Evolutionary conservation across 495 filamentous ascomycete genomes (phyloP).

Genomic region (Xylaria telfairii): DNA sequence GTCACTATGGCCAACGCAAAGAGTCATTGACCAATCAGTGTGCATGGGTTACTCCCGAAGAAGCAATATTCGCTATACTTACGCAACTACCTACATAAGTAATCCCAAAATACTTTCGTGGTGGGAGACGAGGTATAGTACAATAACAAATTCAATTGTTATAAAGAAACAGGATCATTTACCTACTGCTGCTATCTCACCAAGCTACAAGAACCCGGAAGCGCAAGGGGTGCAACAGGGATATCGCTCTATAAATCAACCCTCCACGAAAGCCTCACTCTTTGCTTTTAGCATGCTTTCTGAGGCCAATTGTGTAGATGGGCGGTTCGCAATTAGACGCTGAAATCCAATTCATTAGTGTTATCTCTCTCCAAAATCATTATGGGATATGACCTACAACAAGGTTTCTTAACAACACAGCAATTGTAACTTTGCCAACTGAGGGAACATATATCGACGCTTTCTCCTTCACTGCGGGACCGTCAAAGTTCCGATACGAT

Average conservation of each 20-base stretch:
- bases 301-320: slow-evolving; percentile 39
- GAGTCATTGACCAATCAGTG: not conserved
- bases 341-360: slow-evolving; percentile 22
- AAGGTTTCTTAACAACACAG: slow-evolving; percentile 86
- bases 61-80: slow-evolving; percentile 12
- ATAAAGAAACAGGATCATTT: not conserved
- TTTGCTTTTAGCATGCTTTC: slow-evolving; percentile 41
- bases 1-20: not conserved
- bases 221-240: not conserved
- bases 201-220: not conserved
- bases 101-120: not conserved
- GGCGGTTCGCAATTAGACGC: slow-evolving; percentile 52
- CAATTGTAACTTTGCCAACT: slow-evolving; percentile 96
- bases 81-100: not conserved
- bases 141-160: not conserved
- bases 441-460: slow-evolving; percentile 97
- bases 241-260: slow-evolving; percentile 26
- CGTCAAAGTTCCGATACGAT: slow-evolving; percentile 91
- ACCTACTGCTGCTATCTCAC: not conserved
- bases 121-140: not conserved
- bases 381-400: slow-evolving; percentile 63
- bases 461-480: slow-evolving; percentile 82
- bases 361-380: not conserved
- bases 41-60: not conserved
- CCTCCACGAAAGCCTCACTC: slow-evolving; percentile 46